phyloP scores from a whole-genome alignment of 2,329 filamentous ascomycete species.

The Colletotrichum camelliae region DNA sequence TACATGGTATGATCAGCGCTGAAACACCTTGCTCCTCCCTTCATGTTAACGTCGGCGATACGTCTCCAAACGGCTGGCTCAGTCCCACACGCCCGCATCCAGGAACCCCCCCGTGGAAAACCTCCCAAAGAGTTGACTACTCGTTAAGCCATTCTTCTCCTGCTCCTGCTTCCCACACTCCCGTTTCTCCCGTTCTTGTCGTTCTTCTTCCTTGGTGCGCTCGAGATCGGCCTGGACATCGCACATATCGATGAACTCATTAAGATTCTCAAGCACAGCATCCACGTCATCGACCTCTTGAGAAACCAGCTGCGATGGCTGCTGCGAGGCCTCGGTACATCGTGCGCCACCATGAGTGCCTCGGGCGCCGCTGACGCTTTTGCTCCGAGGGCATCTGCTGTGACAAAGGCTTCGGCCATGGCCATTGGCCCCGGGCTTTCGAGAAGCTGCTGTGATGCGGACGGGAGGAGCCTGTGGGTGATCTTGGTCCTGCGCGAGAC shows the following conservation, averaged over 20 bases:
- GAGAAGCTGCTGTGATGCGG: constrained; percentile 44
- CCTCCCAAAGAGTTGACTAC: neutral
- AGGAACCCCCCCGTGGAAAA: neutral
- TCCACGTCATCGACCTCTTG: constrained; percentile 45
- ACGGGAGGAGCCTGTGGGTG: constrained; percentile 41
- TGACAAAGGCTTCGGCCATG: constrained; percentile 55
- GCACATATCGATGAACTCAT: constrained; percentile 47
- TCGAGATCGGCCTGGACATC: constrained; percentile 36
- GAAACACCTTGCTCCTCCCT: neutral
- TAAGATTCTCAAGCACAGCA: constrained; percentile 51
- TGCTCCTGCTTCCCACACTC: neutral
- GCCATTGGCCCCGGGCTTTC: constrained; percentile 47
- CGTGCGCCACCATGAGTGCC: constrained; percentile 15
- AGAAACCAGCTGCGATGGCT: neutral
- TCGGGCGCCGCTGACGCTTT: neutral
- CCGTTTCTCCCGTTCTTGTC: neutral
- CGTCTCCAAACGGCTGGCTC: neutral
- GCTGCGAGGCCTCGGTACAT: neutral
- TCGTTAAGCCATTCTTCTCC: neutral
- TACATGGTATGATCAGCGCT: neutral
- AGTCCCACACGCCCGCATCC: constrained; percentile 11
- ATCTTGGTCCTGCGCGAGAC: constrained; percentile 41
- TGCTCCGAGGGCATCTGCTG: constrained; percentile 39
- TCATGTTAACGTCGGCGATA: neutral
- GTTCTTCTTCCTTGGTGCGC: constrained; percentile 14